Conservation (phyloP, 805 yeast species). For the Nakazawaea pomicola region DNA sequence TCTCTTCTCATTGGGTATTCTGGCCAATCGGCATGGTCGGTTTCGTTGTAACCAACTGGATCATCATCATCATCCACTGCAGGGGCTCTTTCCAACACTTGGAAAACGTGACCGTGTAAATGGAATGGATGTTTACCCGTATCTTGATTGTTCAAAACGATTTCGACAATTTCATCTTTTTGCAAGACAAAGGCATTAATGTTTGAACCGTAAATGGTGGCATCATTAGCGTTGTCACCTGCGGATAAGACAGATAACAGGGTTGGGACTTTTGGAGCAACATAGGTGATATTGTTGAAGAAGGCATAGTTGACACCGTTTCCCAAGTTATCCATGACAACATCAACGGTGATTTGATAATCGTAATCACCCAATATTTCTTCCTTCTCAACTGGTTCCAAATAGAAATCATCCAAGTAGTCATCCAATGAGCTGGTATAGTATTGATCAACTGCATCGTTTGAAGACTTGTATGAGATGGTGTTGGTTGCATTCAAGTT, state of each 20-base stretch:
- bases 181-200: conserved; percentile 71
- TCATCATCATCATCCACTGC: conserved; percentile 49
- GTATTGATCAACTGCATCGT: conserved; percentile 31
- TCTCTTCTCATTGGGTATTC: conserved; percentile 83
- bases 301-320: conserved; percentile 95
- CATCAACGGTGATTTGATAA: conserved; percentile 61
- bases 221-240: conserved; percentile 52
- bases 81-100: conserved; percentile 67
- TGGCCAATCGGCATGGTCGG: conserved; percentile 51
- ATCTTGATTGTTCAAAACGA: conserved; percentile 80
- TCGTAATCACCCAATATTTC: conserved; percentile 65
- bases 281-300: conserved; percentile 82
- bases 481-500: conserved; percentile 69
- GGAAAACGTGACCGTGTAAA: conserved; percentile 91
- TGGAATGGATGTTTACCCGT: conserved; percentile 98
- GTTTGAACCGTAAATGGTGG: conserved; percentile 68
- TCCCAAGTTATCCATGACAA: conserved; percentile 77
- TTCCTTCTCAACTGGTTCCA: conserved; percentile 57
- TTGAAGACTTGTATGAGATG: conserved; percentile 50
- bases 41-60: conserved; percentile 54
- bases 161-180: conserved; percentile 65
- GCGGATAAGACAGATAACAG: conserved; percentile 74
- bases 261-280: conserved; percentile 81
- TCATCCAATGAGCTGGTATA: conserved; percentile 43
- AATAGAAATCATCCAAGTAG: conserved; percentile 71